phyloP scores from a whole-genome alignment of 1,284 basidiomycete genomes.

The Puccinia horiana region DNA sequence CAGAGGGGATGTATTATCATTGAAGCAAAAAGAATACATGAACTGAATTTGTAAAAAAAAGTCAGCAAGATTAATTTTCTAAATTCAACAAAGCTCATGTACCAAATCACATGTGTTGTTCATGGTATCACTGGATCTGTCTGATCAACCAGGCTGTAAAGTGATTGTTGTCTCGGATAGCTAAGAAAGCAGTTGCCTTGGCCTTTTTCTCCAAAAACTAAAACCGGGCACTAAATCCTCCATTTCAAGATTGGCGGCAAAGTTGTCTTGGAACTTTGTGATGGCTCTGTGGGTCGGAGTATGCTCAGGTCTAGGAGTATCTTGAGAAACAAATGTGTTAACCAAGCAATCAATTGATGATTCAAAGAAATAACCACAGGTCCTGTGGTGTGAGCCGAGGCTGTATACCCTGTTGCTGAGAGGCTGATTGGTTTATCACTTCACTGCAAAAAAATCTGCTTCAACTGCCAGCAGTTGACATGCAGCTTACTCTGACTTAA shows the following conservation, averaged over 20 bases:
- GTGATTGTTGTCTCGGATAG: background rate
- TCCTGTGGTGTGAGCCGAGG: background rate
- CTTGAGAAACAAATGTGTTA: background rate
- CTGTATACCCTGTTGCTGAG: background rate
- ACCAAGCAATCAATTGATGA: background rate
- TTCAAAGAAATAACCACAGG: background rate
- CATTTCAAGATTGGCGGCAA: background rate
- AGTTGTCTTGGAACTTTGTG: slow-evolving; percentile 4
- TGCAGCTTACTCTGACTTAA: too few relatives aligned
- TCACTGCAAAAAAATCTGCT: too few relatives aligned
- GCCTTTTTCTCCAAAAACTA: background rate
- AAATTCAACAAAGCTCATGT: too few relatives aligned
- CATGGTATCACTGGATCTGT: background rate
- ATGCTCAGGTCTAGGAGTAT: background rate
- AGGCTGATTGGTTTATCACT: background rate
- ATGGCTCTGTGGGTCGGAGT: background rate
- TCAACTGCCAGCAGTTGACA: too few relatives aligned
- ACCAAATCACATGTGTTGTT: background rate
- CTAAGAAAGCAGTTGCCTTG: background rate
- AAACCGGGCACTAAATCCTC: background rate
- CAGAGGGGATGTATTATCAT: background rate
- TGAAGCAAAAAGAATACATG: background rate
- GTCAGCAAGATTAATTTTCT: too few relatives aligned
- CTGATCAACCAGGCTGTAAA: background rate
- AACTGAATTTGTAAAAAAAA: too few relatives aligned